Conservation (phyloP, 2,329 filamentous ascomycete species). For the Xylaria digitata region DNA sequence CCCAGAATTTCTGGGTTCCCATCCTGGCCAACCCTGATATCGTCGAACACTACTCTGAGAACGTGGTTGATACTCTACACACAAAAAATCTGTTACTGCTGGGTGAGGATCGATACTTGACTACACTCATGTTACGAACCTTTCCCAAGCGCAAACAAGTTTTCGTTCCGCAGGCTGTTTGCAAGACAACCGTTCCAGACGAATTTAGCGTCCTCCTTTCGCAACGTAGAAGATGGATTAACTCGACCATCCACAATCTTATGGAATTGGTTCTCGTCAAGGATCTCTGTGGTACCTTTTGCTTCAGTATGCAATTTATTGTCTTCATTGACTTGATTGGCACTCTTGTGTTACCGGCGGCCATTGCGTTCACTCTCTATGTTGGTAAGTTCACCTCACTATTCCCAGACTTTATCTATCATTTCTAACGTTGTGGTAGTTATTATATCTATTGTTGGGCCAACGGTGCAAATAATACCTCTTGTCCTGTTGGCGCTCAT, state of each 20-base stretch:
- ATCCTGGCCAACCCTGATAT: constrained; percentile 98
- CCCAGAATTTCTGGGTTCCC: constrained; percentile 99
- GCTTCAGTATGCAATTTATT: constrained; percentile 99
- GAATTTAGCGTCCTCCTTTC: constrained; percentile 91
- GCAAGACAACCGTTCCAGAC: constrained; percentile 97
- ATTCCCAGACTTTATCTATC: neutral
- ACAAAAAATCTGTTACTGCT: constrained; percentile 95
- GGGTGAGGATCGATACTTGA: constrained; percentile 96
- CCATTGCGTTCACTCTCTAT: constrained; percentile 97
- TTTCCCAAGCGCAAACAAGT: constrained; percentile 99
- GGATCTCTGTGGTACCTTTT: constrained; percentile 97
- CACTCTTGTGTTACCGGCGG: constrained; percentile 92
- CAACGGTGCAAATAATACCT: constrained; percentile 85
- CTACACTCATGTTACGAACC: constrained; percentile 96
- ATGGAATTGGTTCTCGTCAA: constrained; percentile 97
- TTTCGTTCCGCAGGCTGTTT: constrained; percentile 97
- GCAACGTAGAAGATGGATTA: constrained; percentile 97
- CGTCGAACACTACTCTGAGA: constrained; percentile 99
- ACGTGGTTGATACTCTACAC: constrained; percentile 97
- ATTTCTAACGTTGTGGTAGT: constrained; percentile 63
- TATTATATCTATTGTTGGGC: constrained; percentile 83
- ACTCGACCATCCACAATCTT: constrained; percentile 97
- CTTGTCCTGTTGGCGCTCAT: constrained; percentile 90
- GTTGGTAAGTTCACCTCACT: constrained; percentile 73
- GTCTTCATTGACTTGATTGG: constrained; percentile 95